Percentiles rank a stretch among this genome's conserved stretches.
These are phyloP conservation scores for Austroboletus rostrupii DNA, from an alignment of 1,284 basidiomycete genomes.

Conservation along the genomic window DNA sequence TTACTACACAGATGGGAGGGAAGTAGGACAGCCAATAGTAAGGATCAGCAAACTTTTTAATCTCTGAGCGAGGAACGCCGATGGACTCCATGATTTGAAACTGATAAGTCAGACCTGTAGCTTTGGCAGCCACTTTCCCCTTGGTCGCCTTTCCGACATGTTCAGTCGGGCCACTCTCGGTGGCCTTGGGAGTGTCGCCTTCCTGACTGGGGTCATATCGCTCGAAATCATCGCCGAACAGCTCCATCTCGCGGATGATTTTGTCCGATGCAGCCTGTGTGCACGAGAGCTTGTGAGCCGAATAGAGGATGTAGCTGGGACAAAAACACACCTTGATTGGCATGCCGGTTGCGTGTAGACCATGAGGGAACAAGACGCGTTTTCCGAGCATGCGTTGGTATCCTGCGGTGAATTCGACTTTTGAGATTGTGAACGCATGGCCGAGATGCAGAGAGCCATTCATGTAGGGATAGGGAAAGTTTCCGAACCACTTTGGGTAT, in stretches of 20 bases:
- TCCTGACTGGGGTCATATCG: slow-evolving; percentile 55
- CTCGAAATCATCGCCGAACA: slow-evolving; percentile 92
- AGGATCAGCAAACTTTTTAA: slow-evolving; percentile 95
- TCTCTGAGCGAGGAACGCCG: slow-evolving; percentile 83
- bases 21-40: slow-evolving; percentile 92
- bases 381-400: slow-evolving; percentile 96
- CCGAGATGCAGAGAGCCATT: slow-evolving; percentile 97
- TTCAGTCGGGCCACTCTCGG: slow-evolving; percentile 36
- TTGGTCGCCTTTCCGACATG: slow-evolving; percentile 87
- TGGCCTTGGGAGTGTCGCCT: slow-evolving; percentile 43
- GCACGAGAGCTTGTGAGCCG: neutral
- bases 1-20: slow-evolving; percentile 88
- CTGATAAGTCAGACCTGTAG: slow-evolving; percentile 93
- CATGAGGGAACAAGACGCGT: slow-evolving; percentile 91
- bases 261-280: slow-evolving; percentile 90
- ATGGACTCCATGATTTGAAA: slow-evolving; percentile 99
- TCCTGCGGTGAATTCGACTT: slow-evolving; percentile 96
- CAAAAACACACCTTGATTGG: slow-evolving; percentile 84
- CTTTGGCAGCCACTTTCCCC: slow-evolving; percentile 92
- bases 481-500: slow-evolving; percentile 96
- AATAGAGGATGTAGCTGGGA: neutral
- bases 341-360: slow-evolving; percentile 97
- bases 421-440: slow-evolving; percentile 97
- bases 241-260: slow-evolving; percentile 93
- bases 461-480: slow-evolving; percentile 96